phyloP scores from a whole-genome alignment of 345 rosid species.

The Melaleuca alternifolia region DNA sequence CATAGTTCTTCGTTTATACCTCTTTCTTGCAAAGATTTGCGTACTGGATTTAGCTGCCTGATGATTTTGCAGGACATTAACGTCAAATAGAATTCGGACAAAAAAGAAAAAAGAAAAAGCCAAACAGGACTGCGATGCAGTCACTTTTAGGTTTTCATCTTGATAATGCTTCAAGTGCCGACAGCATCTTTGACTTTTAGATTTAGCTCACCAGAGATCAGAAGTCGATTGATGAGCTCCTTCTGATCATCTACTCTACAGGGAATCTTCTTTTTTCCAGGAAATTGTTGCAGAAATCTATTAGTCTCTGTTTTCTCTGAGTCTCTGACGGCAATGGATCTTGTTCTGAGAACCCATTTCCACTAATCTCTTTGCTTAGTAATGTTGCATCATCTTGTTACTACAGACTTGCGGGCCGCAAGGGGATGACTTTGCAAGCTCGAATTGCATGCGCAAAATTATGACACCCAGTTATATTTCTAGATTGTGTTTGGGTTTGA shows the following conservation, averaged over 20 bases:
- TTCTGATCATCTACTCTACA: not conserved
- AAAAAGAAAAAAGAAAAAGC: too few species aligned
- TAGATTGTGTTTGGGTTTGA: not conserved
- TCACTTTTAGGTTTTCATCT: not conserved
- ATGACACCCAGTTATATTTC: not conserved
- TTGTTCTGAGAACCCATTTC: not conserved
- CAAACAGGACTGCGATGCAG: not conserved
- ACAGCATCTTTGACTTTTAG: not conserved
- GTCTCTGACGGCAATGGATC: not conserved
- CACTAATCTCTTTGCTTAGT: not conserved
- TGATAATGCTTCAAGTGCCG: not conserved
- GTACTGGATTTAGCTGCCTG: not conserved
- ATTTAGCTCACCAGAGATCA: not conserved
- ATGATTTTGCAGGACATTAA: not conserved
- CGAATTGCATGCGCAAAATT: not conserved
- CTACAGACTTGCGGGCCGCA: not conserved
- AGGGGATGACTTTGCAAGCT: not conserved
- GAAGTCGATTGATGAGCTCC: not conserved
- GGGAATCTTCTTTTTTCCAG: not conserved
- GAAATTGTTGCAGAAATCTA: not conserved
- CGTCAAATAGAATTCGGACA: not conserved
- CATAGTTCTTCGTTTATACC: not conserved
- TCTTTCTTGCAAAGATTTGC: not conserved
- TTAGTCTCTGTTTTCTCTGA: too few species aligned
- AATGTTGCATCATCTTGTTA: not conserved